Percentiles rank a stretch among this genome's conserved stretches.
Conservation (phyloP, 441 rosid genomes). For the Metrosideros polymorpha region DNA sequence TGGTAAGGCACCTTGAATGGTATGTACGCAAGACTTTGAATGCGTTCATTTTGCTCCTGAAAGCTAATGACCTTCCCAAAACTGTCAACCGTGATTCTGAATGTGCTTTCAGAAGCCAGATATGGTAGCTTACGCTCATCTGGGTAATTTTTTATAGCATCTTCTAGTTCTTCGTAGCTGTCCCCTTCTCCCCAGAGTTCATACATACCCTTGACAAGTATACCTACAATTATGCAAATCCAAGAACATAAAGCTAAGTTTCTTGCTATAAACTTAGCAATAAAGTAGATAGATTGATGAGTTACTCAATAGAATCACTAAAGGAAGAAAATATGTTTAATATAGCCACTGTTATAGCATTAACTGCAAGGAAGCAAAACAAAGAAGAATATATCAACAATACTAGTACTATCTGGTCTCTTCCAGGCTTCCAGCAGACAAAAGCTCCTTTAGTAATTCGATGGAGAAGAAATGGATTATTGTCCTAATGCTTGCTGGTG, state of each 20-base stretch:
- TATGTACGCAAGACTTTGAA: slow-evolving; percentile 50
- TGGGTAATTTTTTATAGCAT: slow-evolving; percentile 52
- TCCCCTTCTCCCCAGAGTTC: slow-evolving; percentile 95
- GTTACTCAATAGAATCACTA: background rate
- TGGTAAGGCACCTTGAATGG: slow-evolving; percentile 58
- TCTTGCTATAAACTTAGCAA: background rate
- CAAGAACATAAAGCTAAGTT: background rate
- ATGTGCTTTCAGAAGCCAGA: slow-evolving; percentile 46
- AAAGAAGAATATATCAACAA: background rate
- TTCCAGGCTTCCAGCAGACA: background rate
- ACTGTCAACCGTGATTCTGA: slow-evolving; percentile 74
- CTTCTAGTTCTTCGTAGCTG: slow-evolving; percentile 59
- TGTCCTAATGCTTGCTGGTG: background rate
- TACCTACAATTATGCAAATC: slow-evolving; percentile 25
- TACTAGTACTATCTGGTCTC: background rate
- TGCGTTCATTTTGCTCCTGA: slow-evolving; percentile 72
- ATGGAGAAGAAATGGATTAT: background rate
- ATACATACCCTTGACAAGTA: slow-evolving; percentile 90
- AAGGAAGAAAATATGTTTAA: background rate
- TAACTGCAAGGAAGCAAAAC: background rate
- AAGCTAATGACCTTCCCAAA: slow-evolving; percentile 78
- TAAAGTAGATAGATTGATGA: background rate
- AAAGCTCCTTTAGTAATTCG: background rate
- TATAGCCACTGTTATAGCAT: background rate
- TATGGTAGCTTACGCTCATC: slow-evolving; percentile 67